These are phyloP conservation scores for Scutellaria barbata DNA, from an alignment of 257 asterid genomes.

Conservation along the genomic window DNA sequence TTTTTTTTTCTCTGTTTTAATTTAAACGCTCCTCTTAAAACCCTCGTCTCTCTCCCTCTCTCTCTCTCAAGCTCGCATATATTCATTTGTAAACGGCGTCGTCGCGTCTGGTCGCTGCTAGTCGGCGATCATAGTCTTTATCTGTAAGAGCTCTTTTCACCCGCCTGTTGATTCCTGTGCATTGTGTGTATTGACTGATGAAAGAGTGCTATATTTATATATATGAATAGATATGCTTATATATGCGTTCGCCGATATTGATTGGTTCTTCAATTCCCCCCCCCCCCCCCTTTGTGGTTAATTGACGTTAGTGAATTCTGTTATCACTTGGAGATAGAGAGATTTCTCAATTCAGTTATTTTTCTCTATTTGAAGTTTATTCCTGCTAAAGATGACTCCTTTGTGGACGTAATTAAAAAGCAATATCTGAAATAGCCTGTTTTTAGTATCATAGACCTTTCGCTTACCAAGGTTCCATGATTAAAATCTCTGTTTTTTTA, in stretches of 20 bases:
- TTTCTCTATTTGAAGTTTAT: background rate
- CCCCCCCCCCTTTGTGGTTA: background rate
- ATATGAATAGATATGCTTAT: background rate
- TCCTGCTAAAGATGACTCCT: background rate
- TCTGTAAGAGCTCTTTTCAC: constrained; percentile 33
- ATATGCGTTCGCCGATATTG: background rate
- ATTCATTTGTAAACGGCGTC: constrained; percentile 38
- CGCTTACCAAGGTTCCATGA: constrained; percentile 1
- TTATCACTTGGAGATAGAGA: background rate
- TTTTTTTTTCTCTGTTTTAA: background rate
- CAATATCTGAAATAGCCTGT: background rate
- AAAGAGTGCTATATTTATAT: background rate
- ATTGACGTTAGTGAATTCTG: constrained; percentile 14
- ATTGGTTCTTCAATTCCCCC: background rate
- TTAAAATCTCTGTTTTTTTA: background rate
- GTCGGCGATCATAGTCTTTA: constrained; percentile 45
- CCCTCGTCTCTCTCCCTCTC: constrained; percentile 37
- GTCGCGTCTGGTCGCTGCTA: constrained; percentile 45
- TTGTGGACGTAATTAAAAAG: constrained; percentile 3
- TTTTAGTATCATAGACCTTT: constrained; percentile 9
- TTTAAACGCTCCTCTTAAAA: constrained; percentile 30
- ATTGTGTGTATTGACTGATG: background rate
- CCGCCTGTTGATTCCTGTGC: background rate
- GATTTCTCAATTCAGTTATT: background rate
- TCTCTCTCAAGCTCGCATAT: background rate